Evolutionary conservation across 2,329 filamentous ascomycete genomes (phyloP).

Genomic region (Colletotrichum falcatum): DNA sequence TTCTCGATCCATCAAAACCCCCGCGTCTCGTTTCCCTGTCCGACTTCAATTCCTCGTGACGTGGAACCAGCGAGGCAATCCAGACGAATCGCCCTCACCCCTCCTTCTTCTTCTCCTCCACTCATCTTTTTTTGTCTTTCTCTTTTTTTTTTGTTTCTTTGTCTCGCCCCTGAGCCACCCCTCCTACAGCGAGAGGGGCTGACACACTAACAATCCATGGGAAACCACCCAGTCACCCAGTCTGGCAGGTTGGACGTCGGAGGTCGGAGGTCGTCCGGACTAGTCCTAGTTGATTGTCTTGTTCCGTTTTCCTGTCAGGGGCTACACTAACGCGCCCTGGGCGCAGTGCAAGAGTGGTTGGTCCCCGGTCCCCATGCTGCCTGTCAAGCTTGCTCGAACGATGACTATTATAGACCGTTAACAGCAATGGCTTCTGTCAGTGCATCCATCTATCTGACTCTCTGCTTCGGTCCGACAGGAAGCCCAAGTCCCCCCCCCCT

Average conservation of each 20-base stretch:
- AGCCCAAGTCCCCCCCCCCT: conserved; percentile 16
- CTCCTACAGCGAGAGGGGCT: conserved; percentile 34
- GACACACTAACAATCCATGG: conserved; percentile 30
- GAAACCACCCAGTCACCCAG: conserved; percentile 36
- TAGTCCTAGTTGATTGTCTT: conserved; percentile 34
- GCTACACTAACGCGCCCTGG: conserved; percentile 9
- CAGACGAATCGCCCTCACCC: conserved; percentile 13
- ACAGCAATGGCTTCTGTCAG: conserved; percentile 31
- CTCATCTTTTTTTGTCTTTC: not conserved
- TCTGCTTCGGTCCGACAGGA: conserved; percentile 37
- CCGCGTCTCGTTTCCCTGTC: conserved; percentile 1
- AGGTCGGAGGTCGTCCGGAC: conserved; percentile 39
- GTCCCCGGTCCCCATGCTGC: conserved; percentile 15
- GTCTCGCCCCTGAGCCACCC: not conserved
- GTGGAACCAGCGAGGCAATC: conserved; percentile 10
- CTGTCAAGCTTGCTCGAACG: conserved; percentile 30
- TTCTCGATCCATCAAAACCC: not conserved
- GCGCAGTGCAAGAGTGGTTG: conserved; percentile 10
- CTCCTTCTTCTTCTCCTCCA: conserved; percentile 3
- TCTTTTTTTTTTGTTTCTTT: not conserved
- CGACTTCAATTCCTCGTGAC: conserved; percentile 6
- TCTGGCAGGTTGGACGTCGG: conserved; percentile 37
- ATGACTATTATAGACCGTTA: conserved; percentile 18
- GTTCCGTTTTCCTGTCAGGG: conserved; percentile 38
- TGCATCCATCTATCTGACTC: conserved; percentile 38